phyloP scores from a whole-genome alignment of 1,139 yeast genomes.

The Yamadazyma siamensis region DNA sequence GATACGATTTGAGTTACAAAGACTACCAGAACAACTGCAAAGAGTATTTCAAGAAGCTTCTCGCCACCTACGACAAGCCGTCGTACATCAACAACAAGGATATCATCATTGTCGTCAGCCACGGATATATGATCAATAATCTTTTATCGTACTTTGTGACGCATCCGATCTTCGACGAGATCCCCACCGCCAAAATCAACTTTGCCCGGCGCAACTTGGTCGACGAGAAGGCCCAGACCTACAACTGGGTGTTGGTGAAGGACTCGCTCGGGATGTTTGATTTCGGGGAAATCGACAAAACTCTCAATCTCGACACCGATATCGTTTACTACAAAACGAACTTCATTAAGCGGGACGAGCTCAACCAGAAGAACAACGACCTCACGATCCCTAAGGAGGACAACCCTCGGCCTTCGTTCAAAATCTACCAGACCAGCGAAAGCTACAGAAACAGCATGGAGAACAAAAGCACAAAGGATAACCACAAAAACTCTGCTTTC shows the following conservation, averaged over 20 bases:
- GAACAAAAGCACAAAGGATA: conserved; percentile 10
- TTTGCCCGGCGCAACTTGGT: conserved; percentile 24
- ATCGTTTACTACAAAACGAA: conserved; percentile 46
- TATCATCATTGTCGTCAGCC: conserved; percentile 39
- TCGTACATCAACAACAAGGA: conserved; percentile 31
- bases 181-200: conserved; percentile 41
- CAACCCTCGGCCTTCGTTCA: conserved; percentile 16
- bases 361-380: conserved; percentile 12
- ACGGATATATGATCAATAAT: conserved; percentile 43
- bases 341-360: conserved; percentile 38
- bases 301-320: conserved; percentile 40
- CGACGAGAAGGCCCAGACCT: conserved; percentile 12
- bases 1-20: conserved; percentile 39
- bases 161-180: conserved; percentile 47
- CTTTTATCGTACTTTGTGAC: conserved; percentile 40
- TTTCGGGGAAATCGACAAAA: conserved; percentile 24
- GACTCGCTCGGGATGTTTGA: conserved; percentile 34
- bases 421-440: conserved; percentile 14
- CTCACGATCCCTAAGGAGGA: conserved; percentile 11
- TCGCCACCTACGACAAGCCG: conserved; percentile 46
- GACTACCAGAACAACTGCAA: conserved; percentile 43
- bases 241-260: conserved; percentile 30
- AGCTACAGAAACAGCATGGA: conserved; percentile 5
- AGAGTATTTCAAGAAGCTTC: conserved; percentile 38
- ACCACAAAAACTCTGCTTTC: conserved; percentile 11